Evolutionary conservation across 2,329 filamentous ascomycete genomes (phyloP), one percentile per base, ranked within the genome.

Genomic region (Pseudogymnoascus verrucosus): DNA sequence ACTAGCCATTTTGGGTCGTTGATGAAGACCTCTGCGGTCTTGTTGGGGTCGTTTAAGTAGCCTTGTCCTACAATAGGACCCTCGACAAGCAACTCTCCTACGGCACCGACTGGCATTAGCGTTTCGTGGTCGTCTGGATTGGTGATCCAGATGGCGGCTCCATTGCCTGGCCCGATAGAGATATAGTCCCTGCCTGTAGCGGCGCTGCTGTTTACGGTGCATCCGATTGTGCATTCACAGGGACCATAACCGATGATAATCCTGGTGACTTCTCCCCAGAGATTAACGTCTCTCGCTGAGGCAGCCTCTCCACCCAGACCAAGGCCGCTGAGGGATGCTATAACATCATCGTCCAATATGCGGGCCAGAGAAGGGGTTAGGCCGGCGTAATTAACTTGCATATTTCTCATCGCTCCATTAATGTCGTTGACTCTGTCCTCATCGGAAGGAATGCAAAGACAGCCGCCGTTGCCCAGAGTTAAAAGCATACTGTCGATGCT

Each of bases 51-150:
- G 61, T 81, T 81, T 21, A 87, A 74, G 65, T 89, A 89, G 26
- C 84, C 85, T 36, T 82, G 76, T 8, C 84, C 85, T 2, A 89
- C 82, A n/a, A 84, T 79, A 1, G 84, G 84, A 0, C 83, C 83
- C 65, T 71, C 69, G 5, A 73, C 39, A 3, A 71, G 36, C 11
- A 73, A 28, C 39, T 73, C 71, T 7, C 71, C 71, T n/a, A 73
- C 64, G 37, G 65, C 65, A 4, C 70, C 71, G 1, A 72, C 63
- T 2, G 71, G 69, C 39, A 66, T 64, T 19, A 72, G 54, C 11
- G 12, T 31, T 16, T 68, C 57, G 19, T 67, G 64, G 44, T 71
- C 64, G 4, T 67, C 37, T 1, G 66, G 64, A 10, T 70, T 61
- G 2, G 67, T 65, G n/a, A 72, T 82, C 82, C 12, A 85, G 19